Evolutionary conservation across 2,329 filamentous ascomycete genomes (phyloP), one percentile per base, ranked within the genome.

Genomic region (Venturia pyrina): DNA sequence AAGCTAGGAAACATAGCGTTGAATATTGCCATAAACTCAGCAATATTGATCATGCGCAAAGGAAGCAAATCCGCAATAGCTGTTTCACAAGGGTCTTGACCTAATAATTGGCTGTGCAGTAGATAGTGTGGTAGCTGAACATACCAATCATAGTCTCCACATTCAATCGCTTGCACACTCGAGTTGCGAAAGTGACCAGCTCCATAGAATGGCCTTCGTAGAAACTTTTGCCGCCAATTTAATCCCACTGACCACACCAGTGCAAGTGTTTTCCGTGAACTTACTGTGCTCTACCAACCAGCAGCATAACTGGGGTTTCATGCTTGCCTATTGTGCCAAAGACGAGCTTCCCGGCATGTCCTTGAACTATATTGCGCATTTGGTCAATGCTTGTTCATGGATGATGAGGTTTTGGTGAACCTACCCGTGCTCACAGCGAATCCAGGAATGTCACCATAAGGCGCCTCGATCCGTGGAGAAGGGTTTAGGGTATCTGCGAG

Each of bases 161-260:
- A 32, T 85, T 86, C 11, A 89, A 75, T 0, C 85, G 73, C 70
- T 85, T 87, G 76, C 88, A 85, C 6, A 89, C 83, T 64, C 87
- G 81, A 13, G 86, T 83, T 34, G 86, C 85, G 70, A 88, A 87
- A 34, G 86, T 86, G 46, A 86, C 81, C 60, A 81, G 77, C 65
- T 86, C 80, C 76, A 88, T 86, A 1, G 81, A 80, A 71, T 89
- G 83, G 43, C 87, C 87, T 75, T 89, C 87, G 72, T 88, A 89
- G 76, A 86, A 88, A 74, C 86, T 87, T 37, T 50, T 28, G 41
- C 17, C 21, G n/a, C 64, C 50, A 66, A 67, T 64, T 61, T 64
- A 15, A 48, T 7, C 48, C 62, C 50, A 70, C 15, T 59, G 15
- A 34, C 37, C 1, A n/a, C 32, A 19, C 15, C 15, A 34, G 37